Percentiles rank a stretch among this genome's conserved stretches.
These are phyloP conservation scores for Cicer bijugum DNA, from an alignment of 306 rosid species.

Conservation along the genomic window DNA sequence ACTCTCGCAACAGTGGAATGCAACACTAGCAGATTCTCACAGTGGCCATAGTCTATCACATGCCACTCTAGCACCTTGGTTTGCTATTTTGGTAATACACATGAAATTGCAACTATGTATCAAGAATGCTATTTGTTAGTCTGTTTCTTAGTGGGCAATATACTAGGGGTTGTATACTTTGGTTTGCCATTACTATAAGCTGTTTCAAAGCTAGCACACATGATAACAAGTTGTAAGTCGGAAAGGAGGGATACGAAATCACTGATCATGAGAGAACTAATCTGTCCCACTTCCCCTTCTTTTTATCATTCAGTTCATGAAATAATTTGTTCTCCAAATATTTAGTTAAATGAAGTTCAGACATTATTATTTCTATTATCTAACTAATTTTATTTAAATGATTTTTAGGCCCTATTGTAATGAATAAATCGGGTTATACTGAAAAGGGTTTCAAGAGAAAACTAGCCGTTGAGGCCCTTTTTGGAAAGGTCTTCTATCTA, in stretches of 20 bases:
- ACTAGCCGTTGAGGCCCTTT: conserved; percentile 86
- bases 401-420: conserved; percentile 85
- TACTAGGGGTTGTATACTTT: background rate
- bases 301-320: conserved; percentile 1
- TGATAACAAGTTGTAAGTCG: conserved; percentile 21
- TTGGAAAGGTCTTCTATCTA: conserved; percentile 90
- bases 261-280: conserved; percentile 24
- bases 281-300: conserved; percentile 14
- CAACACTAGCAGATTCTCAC: background rate
- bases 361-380: conserved; percentile 33
- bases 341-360: conserved; percentile 31
- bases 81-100: background rate
- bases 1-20: background rate
- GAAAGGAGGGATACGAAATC: background rate
- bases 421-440: conserved; percentile 83
- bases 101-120: background rate
- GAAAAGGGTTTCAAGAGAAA: conserved; percentile 98
- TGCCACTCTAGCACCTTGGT: background rate
- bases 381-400: conserved; percentile 40
- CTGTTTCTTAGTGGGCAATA: background rate
- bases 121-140: background rate
- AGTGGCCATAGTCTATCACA: background rate
- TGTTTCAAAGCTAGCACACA: background rate
- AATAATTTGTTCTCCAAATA: conserved; percentile 2
- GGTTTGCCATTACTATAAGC: background rate